Evolutionary conservation across 345 rosid genomes (phyloP), one percentile per base, ranked within the genome.

Genomic region (Aquilaria sinensis): DNA sequence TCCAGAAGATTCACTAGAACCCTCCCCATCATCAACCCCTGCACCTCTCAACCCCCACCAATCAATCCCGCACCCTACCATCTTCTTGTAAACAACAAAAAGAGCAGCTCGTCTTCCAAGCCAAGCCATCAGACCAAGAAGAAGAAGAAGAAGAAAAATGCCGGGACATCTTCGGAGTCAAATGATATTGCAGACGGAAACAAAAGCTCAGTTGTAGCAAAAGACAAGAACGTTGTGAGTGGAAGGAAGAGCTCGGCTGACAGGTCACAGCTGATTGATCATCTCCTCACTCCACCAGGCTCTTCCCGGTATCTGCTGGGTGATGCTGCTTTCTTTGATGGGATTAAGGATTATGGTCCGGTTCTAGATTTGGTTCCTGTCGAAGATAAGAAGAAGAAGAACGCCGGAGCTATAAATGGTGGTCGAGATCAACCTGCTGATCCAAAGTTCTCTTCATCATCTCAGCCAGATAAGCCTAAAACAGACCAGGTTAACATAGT

Each of bases 301-400:
- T 92, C 96, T 6, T 65, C 96, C 1, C 85, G 96, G 73, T 82
- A 78, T 75, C 90, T 86, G 31, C 68, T 89, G 67, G 73, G 89
- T 46, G 89, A 85, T 47, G 37, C 76, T 10, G 67, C 41, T 13
- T 54, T 66, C 65, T 56, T 67, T 9, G 70, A 80, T 63, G 86
- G 83, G 33, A 64, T 77, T 2, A 5, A 74, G 16, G 92, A 72
- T 71, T 61, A 65, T 56, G 85, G 82, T 31, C 81, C 78, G 2
- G 80, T 61, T 71, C 66, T 77, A 32, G 59, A 67, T 14, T 63
- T 75, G 61, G 75, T 57, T 63, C 68, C 79, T 2, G 43, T 54
- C 51, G 75, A 78, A 57, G 29, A 74, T 62, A 64, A 48, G 37
- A 66, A 60, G 51, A 6, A 74, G 64, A 66, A 48, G 32, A 68